A percentile compares a stretch with the other conserved stretches of the same genome.
Conservation (phyloP, 2,329 filamentous ascomycete genomes). For the Penicillium sp. region DNA sequence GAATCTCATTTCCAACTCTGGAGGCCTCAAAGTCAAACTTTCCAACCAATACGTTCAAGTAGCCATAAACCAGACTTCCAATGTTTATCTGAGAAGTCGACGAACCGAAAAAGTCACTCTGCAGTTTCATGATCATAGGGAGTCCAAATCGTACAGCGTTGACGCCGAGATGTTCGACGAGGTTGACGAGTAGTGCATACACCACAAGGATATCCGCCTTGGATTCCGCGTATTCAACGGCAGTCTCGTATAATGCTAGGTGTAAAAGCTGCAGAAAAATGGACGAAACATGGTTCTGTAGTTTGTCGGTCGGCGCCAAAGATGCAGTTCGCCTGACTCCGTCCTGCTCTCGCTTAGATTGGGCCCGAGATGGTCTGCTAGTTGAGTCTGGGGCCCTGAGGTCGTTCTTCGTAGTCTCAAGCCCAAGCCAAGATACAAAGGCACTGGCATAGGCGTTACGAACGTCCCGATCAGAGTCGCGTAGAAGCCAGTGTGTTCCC, state of each 20-base stretch:
- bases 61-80: conserved; percentile 81
- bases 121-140: conserved; percentile 83
- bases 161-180: conserved; percentile 74
- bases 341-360: conserved; percentile 41
- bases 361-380: conserved; percentile 42
- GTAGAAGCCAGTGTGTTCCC: conserved; percentile 88
- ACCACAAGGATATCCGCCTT: conserved; percentile 73
- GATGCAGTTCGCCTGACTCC: conserved; percentile 59
- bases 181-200: conserved; percentile 69
- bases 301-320: conserved; percentile 61
- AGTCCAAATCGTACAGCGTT: conserved; percentile 75
- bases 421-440: conserved; percentile 74
- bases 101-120: conserved; percentile 40
- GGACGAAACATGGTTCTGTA: conserved; percentile 51
- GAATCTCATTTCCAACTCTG: conserved; percentile 64
- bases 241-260: conserved; percentile 83
- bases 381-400: conserved; percentile 59
- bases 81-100: conserved; percentile 71
- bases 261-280: conserved; percentile 80
- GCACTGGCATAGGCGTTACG: conserved; percentile 83
- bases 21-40: conserved; percentile 73
- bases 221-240: conserved; percentile 66
- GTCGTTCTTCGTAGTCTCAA: conserved; percentile 69
- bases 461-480: conserved; percentile 72
- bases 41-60: conserved; percentile 76